Evolutionary conservation across 1,284 basidiomycete species (phyloP), one percentile per base, ranked within the genome.

Genomic region (Tylopilus sp.): DNA sequence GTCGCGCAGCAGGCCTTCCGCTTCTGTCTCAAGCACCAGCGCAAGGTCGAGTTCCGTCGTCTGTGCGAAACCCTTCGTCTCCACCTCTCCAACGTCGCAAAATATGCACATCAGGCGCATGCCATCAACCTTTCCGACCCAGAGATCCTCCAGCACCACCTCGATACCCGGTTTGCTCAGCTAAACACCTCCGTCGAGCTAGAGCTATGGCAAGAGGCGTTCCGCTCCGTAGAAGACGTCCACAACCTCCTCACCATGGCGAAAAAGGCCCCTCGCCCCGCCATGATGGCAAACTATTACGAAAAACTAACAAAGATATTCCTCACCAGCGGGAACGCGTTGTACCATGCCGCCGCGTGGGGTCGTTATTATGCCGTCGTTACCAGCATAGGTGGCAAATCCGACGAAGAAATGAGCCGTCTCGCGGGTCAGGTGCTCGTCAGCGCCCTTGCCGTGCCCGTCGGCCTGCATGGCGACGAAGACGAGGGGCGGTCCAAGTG

Each of bases 211-310:
- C 95, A 98, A 68, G 95, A 99, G 70, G 95, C 94, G 5, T 99
- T 98, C 82, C 89, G 96, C 54, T 94, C 92, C 40, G 92, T 98
- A 54, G 95, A 99, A 70, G 96, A 99, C 69, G 91, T 99, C 37
- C 95, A 99, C 75, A 94, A 94, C 64, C 80, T 99, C 42, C 82
- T 99, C 59, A 91, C 86, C 24, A 85, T 94, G 81, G 82, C 90
- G 29, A 96, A 96, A 71, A 94, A 94, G 72, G 83, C 87, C 0
- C 91, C 93, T 7, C 84, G 90, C 36, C 91, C 93, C 0, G 80
- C 86, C 7, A 97, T 98, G 92, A 98, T 99, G 95, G 94, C 94
- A 55, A 94, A 93, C 69, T 99, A 98, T 74, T 99, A 98, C 73
- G 94, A 98, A 71, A 98, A 98, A 74, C 83, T 98, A 56, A 92